A percentile compares a stretch with the other conserved stretches of the same genome.
Conservation (phyloP, 2,329 filamentous ascomycete species). For the Beauveria sp. region DNA sequence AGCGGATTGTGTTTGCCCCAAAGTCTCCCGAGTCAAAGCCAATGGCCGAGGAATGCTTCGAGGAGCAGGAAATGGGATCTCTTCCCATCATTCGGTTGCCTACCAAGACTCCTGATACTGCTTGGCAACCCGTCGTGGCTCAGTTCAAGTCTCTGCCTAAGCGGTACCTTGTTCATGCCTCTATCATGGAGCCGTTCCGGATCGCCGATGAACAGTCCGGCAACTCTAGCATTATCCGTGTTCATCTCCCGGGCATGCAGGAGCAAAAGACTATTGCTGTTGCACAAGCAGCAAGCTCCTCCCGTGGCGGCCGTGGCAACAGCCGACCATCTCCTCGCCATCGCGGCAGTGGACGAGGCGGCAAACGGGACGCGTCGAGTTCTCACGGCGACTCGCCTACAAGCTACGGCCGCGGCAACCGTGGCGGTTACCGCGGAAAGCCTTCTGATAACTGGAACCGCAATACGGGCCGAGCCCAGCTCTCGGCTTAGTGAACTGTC, state of each 20-base stretch:
- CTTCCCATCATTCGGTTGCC: slow-evolving; percentile 65
- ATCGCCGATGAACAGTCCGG: slow-evolving; percentile 25
- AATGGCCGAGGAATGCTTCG: slow-evolving; percentile 73
- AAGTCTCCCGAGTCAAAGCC: slow-evolving; percentile 42
- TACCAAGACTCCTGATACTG: slow-evolving; percentile 49
- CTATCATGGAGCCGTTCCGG: slow-evolving; percentile 27
- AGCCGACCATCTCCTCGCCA: slow-evolving; percentile 22
- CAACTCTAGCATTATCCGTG: slow-evolving; percentile 28
- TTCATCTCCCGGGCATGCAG: slow-evolving; percentile 35
- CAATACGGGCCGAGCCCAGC: slow-evolving; percentile 7
- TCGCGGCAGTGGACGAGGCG: slow-evolving; percentile 24
- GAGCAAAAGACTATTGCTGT: slow-evolving; percentile 31
- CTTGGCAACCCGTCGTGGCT: slow-evolving; percentile 52
- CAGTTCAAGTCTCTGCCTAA: slow-evolving; percentile 47
- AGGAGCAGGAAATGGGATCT: slow-evolving; percentile 73
- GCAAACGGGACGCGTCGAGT: slow-evolving; percentile 26
- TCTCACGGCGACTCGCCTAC: slow-evolving; percentile 20
- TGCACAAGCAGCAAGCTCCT: slow-evolving; percentile 23
- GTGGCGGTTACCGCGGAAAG: slow-evolving; percentile 33
- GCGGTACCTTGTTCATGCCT: slow-evolving; percentile 37
- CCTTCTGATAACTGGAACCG: slow-evolving; percentile 35
- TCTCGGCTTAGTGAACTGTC: slow-evolving; percentile 16
- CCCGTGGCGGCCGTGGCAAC: slow-evolving; percentile 24
- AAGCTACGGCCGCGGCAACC: slow-evolving; percentile 24
- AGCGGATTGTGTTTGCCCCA: neutral